A percentile compares a stretch with the other conserved stretches of the same genome.
These are phyloP conservation scores for Urtica urens DNA, from an alignment of 306 rosid species.

Conservation along the genomic window DNA sequence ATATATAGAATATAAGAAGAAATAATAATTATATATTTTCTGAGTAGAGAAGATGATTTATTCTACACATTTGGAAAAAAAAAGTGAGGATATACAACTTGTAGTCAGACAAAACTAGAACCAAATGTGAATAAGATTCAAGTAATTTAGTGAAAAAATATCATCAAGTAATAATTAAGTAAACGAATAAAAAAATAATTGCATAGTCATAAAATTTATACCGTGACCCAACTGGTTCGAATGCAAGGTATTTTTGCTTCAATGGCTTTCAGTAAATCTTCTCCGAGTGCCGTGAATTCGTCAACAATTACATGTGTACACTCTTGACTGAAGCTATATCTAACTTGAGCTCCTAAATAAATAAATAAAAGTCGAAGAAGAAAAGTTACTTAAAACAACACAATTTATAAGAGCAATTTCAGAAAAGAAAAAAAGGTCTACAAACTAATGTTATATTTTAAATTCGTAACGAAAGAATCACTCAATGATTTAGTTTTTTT, in stretches of 20 bases:
- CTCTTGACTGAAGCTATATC: conserved; percentile 34
- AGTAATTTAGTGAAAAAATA: neutral
- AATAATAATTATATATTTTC: neutral
- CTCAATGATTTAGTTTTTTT: too few relatives aligned
- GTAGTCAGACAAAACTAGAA: neutral
- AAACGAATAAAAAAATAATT: conserved; percentile 2
- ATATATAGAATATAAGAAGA: conserved; percentile 7
- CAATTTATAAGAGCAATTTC: neutral
- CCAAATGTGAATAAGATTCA: neutral
- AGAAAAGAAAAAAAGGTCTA: neutral
- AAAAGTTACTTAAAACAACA: conserved; percentile 7
- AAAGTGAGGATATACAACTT: neutral
- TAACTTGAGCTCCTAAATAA: conserved; percentile 49
- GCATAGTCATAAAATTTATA: conserved; percentile 25
- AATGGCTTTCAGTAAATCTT: conserved; percentile 58
- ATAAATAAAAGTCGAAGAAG: neutral
- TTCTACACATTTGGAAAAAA: neutral
- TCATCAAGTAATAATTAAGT: neutral
- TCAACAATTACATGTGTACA: conserved; percentile 91
- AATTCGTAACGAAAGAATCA: neutral
- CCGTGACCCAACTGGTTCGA: conserved; percentile 74
- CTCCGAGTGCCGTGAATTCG: conserved; percentile 46
- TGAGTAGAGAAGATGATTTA: too few relatives aligned
- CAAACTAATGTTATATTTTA: too few relatives aligned
- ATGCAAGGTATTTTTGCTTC: conserved; percentile 52